phyloP scores from a whole-genome alignment of 2,329 filamentous ascomycete genomes.

The Hypoxylon rubiginosum region DNA sequence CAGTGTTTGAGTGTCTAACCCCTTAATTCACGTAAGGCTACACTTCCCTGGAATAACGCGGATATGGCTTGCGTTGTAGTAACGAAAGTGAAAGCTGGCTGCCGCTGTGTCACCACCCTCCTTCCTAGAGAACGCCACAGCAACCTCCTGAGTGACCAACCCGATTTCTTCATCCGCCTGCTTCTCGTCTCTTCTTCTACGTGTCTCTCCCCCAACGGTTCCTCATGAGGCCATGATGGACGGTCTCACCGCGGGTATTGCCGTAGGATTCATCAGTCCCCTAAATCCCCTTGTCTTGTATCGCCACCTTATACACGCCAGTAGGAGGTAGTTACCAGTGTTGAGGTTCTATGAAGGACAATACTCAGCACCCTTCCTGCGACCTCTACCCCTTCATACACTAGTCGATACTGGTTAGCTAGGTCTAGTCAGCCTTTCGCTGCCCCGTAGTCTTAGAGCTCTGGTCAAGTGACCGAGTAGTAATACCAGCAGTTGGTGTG shows the following conservation, averaged over 20 bases:
- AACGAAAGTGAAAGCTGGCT: conserved; percentile 1
- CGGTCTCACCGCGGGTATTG: neutral
- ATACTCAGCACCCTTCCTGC: neutral
- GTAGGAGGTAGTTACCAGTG: neutral
- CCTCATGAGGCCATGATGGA: neutral
- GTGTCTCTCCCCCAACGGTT: neutral
- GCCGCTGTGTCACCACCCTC: conserved; percentile 15
- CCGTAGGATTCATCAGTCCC: neutral
- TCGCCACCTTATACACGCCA: neutral
- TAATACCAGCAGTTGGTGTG: conserved; percentile 3
- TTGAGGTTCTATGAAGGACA: neutral
- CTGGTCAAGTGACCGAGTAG: conserved; percentile 1
- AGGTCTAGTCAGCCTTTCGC: conserved; percentile 3
- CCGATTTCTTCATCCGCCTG: neutral
- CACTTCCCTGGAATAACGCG: neutral
- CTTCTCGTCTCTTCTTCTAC: neutral
- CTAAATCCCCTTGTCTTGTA: neutral
- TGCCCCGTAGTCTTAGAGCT: neutral
- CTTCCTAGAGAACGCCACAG: neutral
- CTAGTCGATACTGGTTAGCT: neutral
- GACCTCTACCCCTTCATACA: neutral
- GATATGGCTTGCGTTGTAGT: neutral
- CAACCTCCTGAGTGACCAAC: neutral
- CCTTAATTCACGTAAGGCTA: conserved; percentile 3
- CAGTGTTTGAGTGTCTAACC: neutral